phyloP scores from a whole-genome alignment of 75 land plant genomes.

The Pinus tabuliformis region DNA sequence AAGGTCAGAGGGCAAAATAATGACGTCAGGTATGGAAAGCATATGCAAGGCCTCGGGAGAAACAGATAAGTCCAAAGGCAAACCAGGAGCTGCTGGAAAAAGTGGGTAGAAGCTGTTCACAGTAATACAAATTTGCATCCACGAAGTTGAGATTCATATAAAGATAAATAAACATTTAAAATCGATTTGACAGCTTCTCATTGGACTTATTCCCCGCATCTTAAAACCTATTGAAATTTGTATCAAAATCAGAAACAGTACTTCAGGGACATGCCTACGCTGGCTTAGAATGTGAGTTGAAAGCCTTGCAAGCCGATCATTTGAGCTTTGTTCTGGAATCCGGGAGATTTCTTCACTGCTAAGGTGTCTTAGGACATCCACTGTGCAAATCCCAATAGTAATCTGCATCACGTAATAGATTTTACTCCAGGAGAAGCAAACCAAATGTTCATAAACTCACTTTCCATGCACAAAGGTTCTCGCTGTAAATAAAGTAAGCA shows the following conservation, averaged over 20 bases:
- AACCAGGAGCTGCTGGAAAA: constrained; percentile 71
- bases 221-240: background rate
- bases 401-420: constrained; percentile 36
- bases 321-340: constrained; percentile 43
- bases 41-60: constrained; percentile 67
- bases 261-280: constrained; percentile 41
- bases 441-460: background rate
- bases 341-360: constrained; percentile 83
- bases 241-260: constrained; percentile 5
- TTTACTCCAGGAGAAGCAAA: background rate
- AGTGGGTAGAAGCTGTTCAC: constrained; percentile 88
- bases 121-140: background rate
- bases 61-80: constrained; percentile 77
- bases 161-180: background rate
- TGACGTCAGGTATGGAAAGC: constrained; percentile 55
- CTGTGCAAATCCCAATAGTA: constrained; percentile 69
- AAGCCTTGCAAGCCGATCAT: constrained; percentile 70
- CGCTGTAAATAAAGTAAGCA: background rate
- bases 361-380: constrained; percentile 81
- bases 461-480: background rate
- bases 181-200: background rate
- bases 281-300: constrained; percentile 76
- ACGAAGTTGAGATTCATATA: background rate
- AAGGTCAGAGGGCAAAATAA: constrained; percentile 87
- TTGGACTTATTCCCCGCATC: background rate